These are phyloP conservation scores for Pichia phayaonensis DNA, from an alignment of 805 yeast species.

Conservation along the genomic window DNA sequence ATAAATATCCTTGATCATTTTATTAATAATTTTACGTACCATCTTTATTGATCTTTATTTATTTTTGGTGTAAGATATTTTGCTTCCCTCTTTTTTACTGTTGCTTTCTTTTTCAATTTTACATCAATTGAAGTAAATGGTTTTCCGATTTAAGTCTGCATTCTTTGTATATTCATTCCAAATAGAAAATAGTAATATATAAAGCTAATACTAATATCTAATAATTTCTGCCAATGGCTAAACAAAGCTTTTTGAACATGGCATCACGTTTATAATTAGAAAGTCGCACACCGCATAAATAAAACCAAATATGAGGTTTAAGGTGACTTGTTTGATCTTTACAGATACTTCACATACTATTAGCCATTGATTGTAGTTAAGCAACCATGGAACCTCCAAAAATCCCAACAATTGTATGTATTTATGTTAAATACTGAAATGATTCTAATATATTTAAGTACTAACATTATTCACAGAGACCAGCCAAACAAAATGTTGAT, in stretches of 20 bases:
- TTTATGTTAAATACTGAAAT: not conserved
- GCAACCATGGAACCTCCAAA: constrained; percentile 15
- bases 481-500: not conserved
- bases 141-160: not conserved
- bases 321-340: not conserved
- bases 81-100: not conserved
- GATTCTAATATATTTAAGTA: not conserved
- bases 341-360: not conserved
- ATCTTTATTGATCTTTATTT: not conserved
- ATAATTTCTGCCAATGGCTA: not conserved
- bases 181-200: not conserved
- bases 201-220: not conserved
- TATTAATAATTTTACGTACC: too few relatives aligned
- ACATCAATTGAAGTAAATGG: not conserved
- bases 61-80: not conserved
- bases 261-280: too few relatives aligned
- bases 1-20: not conserved
- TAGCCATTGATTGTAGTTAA: not conserved
- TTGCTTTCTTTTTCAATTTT: not conserved
- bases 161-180: not conserved
- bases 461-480: constrained; percentile 2
- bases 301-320: not conserved
- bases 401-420: constrained; percentile 20
- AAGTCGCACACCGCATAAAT: too few relatives aligned
- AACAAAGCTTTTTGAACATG: too few relatives aligned